These are phyloP conservation scores for Helminthosporium solani DNA, from an alignment of 2,329 filamentous ascomycete genomes.

Conservation along the genomic window DNA sequence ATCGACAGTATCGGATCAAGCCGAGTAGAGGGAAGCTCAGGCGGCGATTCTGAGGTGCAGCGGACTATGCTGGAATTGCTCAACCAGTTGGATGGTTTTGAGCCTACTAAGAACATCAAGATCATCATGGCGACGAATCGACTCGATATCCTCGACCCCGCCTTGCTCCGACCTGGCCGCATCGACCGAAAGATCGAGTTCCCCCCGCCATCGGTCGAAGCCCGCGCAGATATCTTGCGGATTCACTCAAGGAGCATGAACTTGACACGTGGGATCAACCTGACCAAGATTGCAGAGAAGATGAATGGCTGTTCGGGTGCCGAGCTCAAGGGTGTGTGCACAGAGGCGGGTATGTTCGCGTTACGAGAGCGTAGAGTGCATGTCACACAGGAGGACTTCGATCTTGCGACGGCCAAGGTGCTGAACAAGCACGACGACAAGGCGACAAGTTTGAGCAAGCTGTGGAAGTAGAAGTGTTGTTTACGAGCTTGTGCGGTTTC, in stretches of 20 bases:
- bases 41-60: slow-evolving; percentile 96
- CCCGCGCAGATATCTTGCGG: slow-evolving; percentile 92
- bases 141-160: slow-evolving; percentile 94
- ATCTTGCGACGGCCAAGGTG: slow-evolving; percentile 97
- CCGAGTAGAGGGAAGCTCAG: slow-evolving; percentile 91
- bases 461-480: slow-evolving; percentile 65
- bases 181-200: slow-evolving; percentile 99
- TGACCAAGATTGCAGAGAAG: slow-evolving; percentile 98
- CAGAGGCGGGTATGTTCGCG: slow-evolving; percentile 97
- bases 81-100: slow-evolving; percentile 97
- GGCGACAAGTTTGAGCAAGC: slow-evolving; percentile 84
- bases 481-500: neutral
- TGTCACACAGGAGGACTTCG: slow-evolving; percentile 98
- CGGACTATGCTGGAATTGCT: slow-evolving; percentile 97
- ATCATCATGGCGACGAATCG: slow-evolving; percentile 99
- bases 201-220: slow-evolving; percentile 92
- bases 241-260: slow-evolving; percentile 99
- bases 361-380: slow-evolving; percentile 93
- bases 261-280: slow-evolving; percentile 92
- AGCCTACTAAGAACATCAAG: slow-evolving; percentile 99
- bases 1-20: slow-evolving; percentile 98
- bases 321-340: slow-evolving; percentile 98
- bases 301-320: slow-evolving; percentile 99
- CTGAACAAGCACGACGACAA: slow-evolving; percentile 99
- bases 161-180: slow-evolving; percentile 88